These are phyloP conservation scores for Rhipidocladum racemiflorum DNA, from an alignment of 176 grass and related monocot genomes.

Conservation along the genomic window DNA sequence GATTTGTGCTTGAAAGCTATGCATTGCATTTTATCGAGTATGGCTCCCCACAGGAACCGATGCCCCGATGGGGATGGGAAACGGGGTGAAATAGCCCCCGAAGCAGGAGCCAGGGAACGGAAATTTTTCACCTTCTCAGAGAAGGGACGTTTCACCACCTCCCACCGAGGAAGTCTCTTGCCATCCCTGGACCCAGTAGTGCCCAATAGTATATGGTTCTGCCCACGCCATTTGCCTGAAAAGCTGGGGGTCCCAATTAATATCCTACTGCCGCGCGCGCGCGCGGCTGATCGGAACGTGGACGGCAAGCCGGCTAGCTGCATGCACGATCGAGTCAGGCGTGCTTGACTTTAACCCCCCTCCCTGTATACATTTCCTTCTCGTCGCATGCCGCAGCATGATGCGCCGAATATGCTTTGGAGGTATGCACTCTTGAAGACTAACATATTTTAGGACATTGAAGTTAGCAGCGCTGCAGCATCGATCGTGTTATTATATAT, in stretches of 20 bases:
- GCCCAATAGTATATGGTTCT: no score
- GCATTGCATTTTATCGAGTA: no score
- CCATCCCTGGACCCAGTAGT: no score
- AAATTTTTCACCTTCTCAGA: no score
- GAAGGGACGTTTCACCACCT: no score
- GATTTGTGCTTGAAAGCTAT: no score
- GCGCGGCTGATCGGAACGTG: neutral
- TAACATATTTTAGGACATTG: constrained; percentile 23
- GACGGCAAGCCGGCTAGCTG: neutral
- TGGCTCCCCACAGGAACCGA: no score
- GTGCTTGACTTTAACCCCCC: neutral
- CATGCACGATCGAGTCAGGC: neutral
- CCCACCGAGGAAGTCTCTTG: no score
- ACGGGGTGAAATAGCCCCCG: no score
- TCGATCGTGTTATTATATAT: neutral
- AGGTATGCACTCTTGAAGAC: neutral
- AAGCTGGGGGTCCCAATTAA: neutral
- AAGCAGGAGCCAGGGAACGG: no score
- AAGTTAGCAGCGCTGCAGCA: neutral
- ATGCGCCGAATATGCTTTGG: constrained; percentile 16
- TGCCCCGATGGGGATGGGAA: no score
- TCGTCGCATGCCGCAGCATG: neutral
- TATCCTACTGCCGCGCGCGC: neutral
- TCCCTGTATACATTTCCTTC: neutral
- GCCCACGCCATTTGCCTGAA: neutral